A percentile compares a stretch with the other conserved stretches of the same genome.
Evolutionary conservation across 2,329 filamentous ascomycete species (phyloP).

Genomic region (Talaromyces amestolkiae): DNA sequence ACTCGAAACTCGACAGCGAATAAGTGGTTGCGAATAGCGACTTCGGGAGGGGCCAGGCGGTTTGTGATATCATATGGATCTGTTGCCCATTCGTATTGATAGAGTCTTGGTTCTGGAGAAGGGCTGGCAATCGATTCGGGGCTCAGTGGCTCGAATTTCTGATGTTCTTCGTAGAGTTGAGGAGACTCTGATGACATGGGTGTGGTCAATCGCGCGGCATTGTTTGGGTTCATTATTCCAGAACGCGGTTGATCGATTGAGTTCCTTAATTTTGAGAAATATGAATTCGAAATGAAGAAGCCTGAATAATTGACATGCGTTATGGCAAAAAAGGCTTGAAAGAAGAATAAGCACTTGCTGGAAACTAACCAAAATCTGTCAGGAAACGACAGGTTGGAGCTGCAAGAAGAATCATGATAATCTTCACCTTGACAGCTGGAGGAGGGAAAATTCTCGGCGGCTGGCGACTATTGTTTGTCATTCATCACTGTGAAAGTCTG

Average conservation of each 20-base stretch:
- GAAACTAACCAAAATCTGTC: neutral
- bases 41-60: neutral
- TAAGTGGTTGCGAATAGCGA: neutral
- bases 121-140: neutral
- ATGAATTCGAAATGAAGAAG: neutral
- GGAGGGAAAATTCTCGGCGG: neutral
- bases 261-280: no score
- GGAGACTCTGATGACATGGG: neutral
- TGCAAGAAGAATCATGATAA: neutral
- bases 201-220: neutral
- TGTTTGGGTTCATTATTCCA: neutral
- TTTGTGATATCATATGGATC: neutral
- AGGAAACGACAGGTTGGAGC: neutral
- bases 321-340: neutral
- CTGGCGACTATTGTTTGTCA: neutral
- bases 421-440: neutral
- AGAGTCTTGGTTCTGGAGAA: neutral
- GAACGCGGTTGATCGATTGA: neutral
- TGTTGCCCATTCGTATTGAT: neutral
- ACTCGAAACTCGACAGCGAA: constrained; percentile 12
- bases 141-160: neutral
- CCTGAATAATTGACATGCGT: neutral
- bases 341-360: neutral
- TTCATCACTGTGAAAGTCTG: neutral
- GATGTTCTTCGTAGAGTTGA: neutral